These are phyloP conservation scores for Colletotrichum cuscutae DNA, from an alignment of 2,329 filamentous ascomycete species.

Conservation along the genomic window DNA sequence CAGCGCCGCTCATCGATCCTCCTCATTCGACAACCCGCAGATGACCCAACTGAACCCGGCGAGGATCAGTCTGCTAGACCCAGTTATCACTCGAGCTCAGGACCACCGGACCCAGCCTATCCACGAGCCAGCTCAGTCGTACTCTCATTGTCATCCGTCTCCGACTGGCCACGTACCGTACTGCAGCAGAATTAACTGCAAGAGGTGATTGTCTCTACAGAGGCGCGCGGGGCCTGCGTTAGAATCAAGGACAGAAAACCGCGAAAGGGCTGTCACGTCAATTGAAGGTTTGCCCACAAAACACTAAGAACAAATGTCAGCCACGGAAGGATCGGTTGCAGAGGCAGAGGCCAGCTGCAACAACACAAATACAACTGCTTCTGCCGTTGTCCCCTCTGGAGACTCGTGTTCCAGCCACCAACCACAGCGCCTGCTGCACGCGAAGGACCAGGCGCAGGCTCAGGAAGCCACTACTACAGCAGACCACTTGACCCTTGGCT, in stretches of 20 bases:
- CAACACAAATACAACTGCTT: constrained; percentile 4
- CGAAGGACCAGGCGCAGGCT: constrained; percentile 10
- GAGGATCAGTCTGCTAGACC: constrained; percentile 29
- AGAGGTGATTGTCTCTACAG: not conserved
- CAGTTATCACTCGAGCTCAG: constrained; percentile 31
- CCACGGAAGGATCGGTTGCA: not conserved
- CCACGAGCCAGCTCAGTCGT: constrained; percentile 24
- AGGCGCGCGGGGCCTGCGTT: constrained; percentile 9
- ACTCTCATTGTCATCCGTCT: not conserved
- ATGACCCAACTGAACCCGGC: constrained; percentile 27
- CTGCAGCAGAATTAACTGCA: not conserved
- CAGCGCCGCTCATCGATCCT: constrained; percentile 17
- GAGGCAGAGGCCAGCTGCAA: constrained; percentile 16
- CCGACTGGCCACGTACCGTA: constrained; percentile 16
- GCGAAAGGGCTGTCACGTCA: not conserved
- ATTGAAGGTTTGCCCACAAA: not conserved
- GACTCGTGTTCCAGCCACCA: constrained; percentile 9
- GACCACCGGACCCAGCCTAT: constrained; percentile 30
- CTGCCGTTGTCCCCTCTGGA: not conserved
- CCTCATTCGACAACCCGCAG: constrained; percentile 25
- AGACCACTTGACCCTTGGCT: constrained; percentile 44
- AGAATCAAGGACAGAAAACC: not conserved
- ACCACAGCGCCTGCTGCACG: constrained; percentile 21
- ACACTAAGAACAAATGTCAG: constrained; percentile 27
- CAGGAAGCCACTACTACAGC: constrained; percentile 13